A percentile compares a stretch with the other conserved stretches of the same genome.
phyloP scores from a whole-genome alignment of 2,329 filamentous ascomycete genomes.

The Neofusicoccum sp. region DNA sequence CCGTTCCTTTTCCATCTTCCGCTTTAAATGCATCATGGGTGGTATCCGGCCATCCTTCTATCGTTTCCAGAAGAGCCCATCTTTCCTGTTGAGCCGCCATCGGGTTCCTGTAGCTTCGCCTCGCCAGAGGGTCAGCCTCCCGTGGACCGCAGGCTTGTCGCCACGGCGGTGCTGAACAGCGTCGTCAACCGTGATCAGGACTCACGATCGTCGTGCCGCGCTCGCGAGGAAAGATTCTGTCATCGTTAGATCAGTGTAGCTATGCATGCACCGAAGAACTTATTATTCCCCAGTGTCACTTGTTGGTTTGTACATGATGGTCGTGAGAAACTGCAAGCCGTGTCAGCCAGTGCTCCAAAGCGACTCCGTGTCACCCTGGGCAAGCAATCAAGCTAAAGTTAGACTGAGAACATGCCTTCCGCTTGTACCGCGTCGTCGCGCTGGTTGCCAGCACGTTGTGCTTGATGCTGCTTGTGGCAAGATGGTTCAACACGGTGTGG shows the following conservation, averaged over 20 bases:
- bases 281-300: conserved; percentile 33
- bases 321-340: conserved; percentile 78
- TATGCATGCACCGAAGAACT: conserved; percentile 6
- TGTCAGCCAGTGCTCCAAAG: background rate
- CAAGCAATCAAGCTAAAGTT: background rate
- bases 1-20: background rate
- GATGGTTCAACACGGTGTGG: conserved; percentile 92
- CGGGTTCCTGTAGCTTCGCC: background rate
- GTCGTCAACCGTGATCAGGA: conserved; percentile 3
- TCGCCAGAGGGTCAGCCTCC: background rate
- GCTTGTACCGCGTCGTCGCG: conserved; percentile 94
- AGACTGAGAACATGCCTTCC: conserved; percentile 64
- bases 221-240: conserved; percentile 17
- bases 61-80: background rate
- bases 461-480: conserved; percentile 97
- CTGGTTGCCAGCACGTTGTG: conserved; percentile 93
- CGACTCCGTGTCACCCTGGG: background rate
- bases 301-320: conserved; percentile 94
- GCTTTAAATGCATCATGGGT: background rate
- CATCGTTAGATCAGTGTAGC: conserved; percentile 15
- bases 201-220: background rate
- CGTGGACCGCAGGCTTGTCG: background rate
- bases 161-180: background rate
- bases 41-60: background rate
- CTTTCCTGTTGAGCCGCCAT: conserved; percentile 2